Evolutionary conservation across 2,329 filamentous ascomycete genomes (phyloP), one percentile per base, ranked within the genome.

Genomic region (Pseudocercospora pini-densiflorae): DNA sequence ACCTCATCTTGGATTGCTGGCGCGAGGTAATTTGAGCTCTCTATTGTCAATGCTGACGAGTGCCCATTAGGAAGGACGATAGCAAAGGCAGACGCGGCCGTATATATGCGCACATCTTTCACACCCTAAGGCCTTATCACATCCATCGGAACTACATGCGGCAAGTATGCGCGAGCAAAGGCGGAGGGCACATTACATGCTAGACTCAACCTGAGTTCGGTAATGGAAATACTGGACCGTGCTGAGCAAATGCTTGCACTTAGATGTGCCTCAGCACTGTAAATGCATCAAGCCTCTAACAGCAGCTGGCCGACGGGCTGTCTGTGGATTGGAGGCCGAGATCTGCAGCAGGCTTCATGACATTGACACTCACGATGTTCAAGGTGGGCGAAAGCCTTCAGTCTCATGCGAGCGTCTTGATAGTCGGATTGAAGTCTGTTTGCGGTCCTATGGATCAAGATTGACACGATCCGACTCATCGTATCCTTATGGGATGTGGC

Each of bases 281-380:
- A 8, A 14, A 27, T 27, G 24, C 51, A 24, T 54, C 24, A 29
- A 54, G 51, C 51, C 24, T 54, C 16, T 23, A 14, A 27, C 10
- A 14, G 24, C 24, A 4, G n/a, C 24, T 23, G 51, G 16, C 21
- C 16, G 24, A 54, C 23, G 24, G 24, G 51, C 9, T 29, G 24
- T 16, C 51, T 55, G 16, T 16, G 51, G 23, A 19, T 55, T n/a
- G 12, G 51, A 31, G 16, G 12, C 23, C 16, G 24, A 27, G 51
- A 31, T 55, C 23, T 31, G 27, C 51, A 55, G 51, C 51, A 55
- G 24, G 51, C 51, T 33, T 55, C 23, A 55, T 55, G 27, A 24
- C 14, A 16, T 14, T 10, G 16, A 27, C 27, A 27, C 45, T 51
- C 3, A 27, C n/a, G 40, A 43, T 43, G 16, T 19, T 6, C 40